Conservation (phyloP, 371 early-diverging fungal genomes). For the Zopfochytrium polystomum region DNA sequence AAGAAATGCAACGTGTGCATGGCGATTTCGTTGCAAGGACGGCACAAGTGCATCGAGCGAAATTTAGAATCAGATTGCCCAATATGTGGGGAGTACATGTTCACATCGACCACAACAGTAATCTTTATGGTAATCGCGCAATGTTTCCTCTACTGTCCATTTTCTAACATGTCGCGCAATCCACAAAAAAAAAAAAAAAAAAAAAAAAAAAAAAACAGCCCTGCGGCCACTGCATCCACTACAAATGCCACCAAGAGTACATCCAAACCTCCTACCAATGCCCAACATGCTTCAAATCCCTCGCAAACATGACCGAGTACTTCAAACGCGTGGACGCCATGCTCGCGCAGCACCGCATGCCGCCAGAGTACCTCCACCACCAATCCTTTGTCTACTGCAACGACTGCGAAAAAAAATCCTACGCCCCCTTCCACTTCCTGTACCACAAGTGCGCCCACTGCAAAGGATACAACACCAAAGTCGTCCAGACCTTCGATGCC, state of each 20-base stretch:
- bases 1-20: conserved; percentile 92
- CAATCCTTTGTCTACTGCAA: conserved; percentile 83
- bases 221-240: conserved; percentile 96
- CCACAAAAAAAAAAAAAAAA: too few relatives aligned
- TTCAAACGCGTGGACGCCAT: conserved; percentile 81
- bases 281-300: conserved; percentile 92
- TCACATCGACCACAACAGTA: conserved; percentile 76
- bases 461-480: conserved; percentile 88
- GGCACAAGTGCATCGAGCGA: conserved; percentile 92
- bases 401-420: conserved; percentile 85
- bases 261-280: conserved; percentile 90
- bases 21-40: conserved; percentile 62
- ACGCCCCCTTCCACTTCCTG: conserved; percentile 85
- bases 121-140: conserved; percentile 75
- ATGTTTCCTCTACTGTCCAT: conserved; percentile 7
- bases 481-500: conserved; percentile 60
- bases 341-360: conserved; percentile 83
- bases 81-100: conserved; percentile 96
- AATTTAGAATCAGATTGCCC: conserved; percentile 92
- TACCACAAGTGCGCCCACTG: conserved; percentile 93
- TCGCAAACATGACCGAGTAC: conserved; percentile 81
- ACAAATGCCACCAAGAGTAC: conserved; percentile 78
- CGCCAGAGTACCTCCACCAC: conserved; percentile 76
- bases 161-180: too few relatives aligned
- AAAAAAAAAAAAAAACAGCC: conserved; percentile 63